A percentile compares a stretch with the other conserved stretches of the same genome.
phyloP scores from a whole-genome alignment of 2,329 filamentous ascomycete genomes.

The Nectriaceae sp. region DNA sequence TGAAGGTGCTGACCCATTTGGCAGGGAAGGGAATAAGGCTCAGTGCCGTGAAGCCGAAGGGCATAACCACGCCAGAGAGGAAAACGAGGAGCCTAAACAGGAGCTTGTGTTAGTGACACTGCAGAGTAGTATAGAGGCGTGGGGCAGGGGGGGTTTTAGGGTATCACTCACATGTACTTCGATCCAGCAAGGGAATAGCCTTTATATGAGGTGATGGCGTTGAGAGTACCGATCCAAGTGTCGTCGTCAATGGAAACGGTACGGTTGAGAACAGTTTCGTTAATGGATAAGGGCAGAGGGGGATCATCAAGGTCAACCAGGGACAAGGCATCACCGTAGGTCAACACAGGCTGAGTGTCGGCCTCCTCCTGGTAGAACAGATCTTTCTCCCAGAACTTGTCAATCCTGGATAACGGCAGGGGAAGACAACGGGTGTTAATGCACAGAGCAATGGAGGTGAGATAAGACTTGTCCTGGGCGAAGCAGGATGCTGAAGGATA shows the following conservation, averaged over 20 bases:
- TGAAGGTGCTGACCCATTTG: conserved; percentile 15
- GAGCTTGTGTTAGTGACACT: neutral
- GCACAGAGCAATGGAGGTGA: conserved; percentile 25
- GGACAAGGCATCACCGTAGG: conserved; percentile 15
- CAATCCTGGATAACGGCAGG: conserved; percentile 10
- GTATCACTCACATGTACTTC: conserved; percentile 19
- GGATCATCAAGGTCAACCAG: conserved; percentile 9
- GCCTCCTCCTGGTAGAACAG: conserved; percentile 17
- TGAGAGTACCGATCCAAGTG: conserved; percentile 10
- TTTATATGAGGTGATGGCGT: conserved; percentile 9
- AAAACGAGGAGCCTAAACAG: conserved; percentile 18
- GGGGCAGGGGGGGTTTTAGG: neutral
- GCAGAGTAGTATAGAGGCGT: neutral
- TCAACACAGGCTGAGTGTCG: conserved; percentile 7
- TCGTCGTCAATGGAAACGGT: conserved; percentile 14
- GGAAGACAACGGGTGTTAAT: conserved; percentile 11
- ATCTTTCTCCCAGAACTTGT: conserved; percentile 16
- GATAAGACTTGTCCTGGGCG: conserved; percentile 12
- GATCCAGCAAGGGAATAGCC: conserved; percentile 11
- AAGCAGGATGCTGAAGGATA: conserved; percentile 19
- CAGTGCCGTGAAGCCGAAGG: conserved; percentile 21
- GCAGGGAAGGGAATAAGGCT: conserved; percentile 21
- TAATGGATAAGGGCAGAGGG: conserved; percentile 1
- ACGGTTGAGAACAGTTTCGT: conserved; percentile 13
- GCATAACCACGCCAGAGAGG: conserved; percentile 20